Conservation (phyloP, 768 basidiomycete species). For the Russula sp. region DNA sequence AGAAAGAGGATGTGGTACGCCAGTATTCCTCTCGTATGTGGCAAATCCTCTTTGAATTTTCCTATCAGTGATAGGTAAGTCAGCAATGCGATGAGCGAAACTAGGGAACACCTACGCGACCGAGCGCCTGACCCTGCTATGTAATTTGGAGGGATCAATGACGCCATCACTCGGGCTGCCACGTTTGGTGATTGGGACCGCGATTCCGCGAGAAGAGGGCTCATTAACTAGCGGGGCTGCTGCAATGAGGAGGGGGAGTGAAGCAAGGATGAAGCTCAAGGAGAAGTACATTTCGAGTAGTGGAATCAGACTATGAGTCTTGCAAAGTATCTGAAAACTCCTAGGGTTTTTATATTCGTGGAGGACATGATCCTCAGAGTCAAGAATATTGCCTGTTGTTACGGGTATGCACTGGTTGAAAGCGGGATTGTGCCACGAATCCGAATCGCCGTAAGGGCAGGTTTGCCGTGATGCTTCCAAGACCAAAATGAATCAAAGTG, state of each 20-base stretch:
- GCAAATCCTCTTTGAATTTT: constrained; percentile 24
- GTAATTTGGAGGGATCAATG: constrained; percentile 7
- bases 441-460: not conserved
- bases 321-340: not conserved
- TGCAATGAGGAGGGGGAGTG: constrained; percentile 13
- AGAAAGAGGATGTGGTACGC: constrained; percentile 17
- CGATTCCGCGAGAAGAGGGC: not conserved
- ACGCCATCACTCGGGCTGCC: not conserved
- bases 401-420: not conserved
- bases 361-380: no score
- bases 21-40: constrained; percentile 26
- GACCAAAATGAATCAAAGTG: not conserved
- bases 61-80: constrained; percentile 6
- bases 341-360: not conserved
- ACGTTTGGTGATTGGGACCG: constrained; percentile 18
- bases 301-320: no score
- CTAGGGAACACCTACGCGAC: constrained; percentile 2
- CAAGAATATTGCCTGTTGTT: not conserved
- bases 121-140: not conserved
- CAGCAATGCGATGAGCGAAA: not conserved
- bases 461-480: not conserved
- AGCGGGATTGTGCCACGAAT: no score
- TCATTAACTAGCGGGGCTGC: not conserved
- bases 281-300: constrained; percentile 10
- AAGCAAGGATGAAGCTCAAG: constrained; percentile 1